Evolutionary conservation across 1,139 yeast species (phyloP), one percentile per base, ranked within the genome.

Genomic region (Candida sanyaensis): DNA sequence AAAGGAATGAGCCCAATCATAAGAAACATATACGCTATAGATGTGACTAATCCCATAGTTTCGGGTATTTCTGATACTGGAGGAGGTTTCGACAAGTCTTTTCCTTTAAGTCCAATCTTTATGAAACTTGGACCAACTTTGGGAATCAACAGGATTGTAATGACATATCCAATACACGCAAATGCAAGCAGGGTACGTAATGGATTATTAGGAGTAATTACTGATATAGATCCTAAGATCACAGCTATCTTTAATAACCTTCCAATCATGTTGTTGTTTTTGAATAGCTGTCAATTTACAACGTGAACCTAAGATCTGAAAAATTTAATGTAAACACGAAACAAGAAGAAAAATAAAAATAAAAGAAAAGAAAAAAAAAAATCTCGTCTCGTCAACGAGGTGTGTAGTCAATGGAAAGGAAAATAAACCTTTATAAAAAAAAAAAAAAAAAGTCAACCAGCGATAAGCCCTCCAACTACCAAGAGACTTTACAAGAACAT

Each of bases 1-100:
- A 92, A 90, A 12, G 99, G 99, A 46, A 93, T 88, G 64, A 90
- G 85, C 52, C 87, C 77, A 60, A 90, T 81, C 91, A 93, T 86
- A 42, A 87, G 68, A 57, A 91, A 83, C 52, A 93, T 66, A 62
- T 91, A 92, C 0, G 92, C 84, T 2, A 88, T 76, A 0, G 97
- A 96, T 6, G 91, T 80, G 0, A 92, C 87, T 1, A 89, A 85
- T 2, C 99, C 99, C 77, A 92, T 86, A 0, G 96, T 81, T 66
- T 93, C 99, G 1, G 99, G 95, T 11, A 92, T 77, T 43, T 64
- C 69, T 10, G 48, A 49, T 6, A 83, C 74, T 0, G 96, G 95
- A 24, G 74, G 78, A 9, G 69, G 68, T 63, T 93, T 93, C 44
- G 91, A 84, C 63, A 90, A 59, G 62, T 93, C 99, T 54, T 78